Evolutionary conservation across 129 eudicot species (phyloP).

Genomic region (Rutidosis leptorrhynchoides): DNA sequence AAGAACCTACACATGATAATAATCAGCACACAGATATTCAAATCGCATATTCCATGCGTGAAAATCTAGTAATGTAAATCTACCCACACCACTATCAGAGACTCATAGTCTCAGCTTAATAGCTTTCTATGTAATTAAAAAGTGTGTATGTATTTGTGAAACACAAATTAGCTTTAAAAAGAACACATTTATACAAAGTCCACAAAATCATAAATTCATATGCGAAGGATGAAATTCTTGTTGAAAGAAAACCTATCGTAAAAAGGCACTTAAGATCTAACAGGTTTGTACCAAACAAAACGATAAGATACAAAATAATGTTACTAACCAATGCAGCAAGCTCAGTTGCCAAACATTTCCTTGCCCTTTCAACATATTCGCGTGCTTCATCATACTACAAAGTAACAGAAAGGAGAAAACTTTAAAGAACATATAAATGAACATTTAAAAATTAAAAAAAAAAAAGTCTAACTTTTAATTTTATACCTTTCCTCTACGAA

Average conservation of each 20-base stretch:
- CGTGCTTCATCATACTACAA: conserved; percentile 95
- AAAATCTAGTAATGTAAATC: neutral
- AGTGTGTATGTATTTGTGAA: conserved; percentile 2
- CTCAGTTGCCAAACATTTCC: conserved; percentile 95
- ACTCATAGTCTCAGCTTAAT: no score
- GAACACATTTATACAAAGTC: neutral
- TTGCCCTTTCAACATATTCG: conserved; percentile 93
- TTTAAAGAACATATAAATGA: conserved; percentile 5
- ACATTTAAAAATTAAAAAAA: conserved; percentile 7
- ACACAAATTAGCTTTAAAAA: neutral
- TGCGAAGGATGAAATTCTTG: neutral
- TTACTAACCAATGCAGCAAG: conserved; percentile 94
- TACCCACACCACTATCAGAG: neutral
- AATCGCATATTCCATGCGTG: conserved; percentile 11
- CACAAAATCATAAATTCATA: neutral
- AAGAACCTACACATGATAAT: conserved; percentile 55
- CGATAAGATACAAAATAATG: neutral
- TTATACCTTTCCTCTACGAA: conserved; percentile 92
- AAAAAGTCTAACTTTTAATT: no score
- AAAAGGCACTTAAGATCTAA: neutral
- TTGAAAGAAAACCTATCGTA: neutral
- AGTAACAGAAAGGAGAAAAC: neutral
- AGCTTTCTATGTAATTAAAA: neutral
- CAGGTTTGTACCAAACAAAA: neutral
- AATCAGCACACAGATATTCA: conserved; percentile 13